Conservation (phyloP, 2,329 filamentous ascomycete genomes). For the Fusarium incarnatum region DNA sequence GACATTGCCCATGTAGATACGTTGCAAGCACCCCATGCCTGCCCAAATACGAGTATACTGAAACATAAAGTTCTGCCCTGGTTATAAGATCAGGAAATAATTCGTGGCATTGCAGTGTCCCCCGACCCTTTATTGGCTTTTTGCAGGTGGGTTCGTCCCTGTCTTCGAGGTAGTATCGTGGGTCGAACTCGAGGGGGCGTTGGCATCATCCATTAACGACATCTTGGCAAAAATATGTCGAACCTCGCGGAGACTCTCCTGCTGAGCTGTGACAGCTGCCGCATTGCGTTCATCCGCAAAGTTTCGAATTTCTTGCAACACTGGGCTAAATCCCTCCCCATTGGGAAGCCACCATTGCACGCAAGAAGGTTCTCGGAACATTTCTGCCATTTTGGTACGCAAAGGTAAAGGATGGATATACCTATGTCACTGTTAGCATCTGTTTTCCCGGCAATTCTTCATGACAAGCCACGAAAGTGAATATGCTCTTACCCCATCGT, state of each 20-base stretch:
- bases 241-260: constrained; percentile 78
- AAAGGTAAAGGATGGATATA: constrained; percentile 85
- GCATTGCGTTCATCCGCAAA: constrained; percentile 83
- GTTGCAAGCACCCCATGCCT: not conserved
- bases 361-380: constrained; percentile 78
- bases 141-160: not conserved
- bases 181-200: constrained; percentile 17
- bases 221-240: constrained; percentile 77
- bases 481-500: constrained; percentile 73
- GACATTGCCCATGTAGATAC: not conserved
- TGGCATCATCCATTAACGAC: constrained; percentile 46
- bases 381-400: constrained; percentile 78
- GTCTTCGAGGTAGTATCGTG: not conserved
- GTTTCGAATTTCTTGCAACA: constrained; percentile 80
- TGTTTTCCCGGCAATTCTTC: not conserved
- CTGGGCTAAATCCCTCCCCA: constrained; percentile 77
- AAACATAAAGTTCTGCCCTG: not conserved
- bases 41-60: not conserved
- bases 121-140: not conserved
- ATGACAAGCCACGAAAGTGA: not conserved
- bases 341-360: constrained; percentile 91
- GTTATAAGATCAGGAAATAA: no score
- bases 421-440: constrained; percentile 58
- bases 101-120: not conserved
- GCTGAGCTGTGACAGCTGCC: constrained; percentile 66